phyloP scores from a whole-genome alignment of 1,284 basidiomycete species.

The Cutaneotrichosporon sp. region DNA sequence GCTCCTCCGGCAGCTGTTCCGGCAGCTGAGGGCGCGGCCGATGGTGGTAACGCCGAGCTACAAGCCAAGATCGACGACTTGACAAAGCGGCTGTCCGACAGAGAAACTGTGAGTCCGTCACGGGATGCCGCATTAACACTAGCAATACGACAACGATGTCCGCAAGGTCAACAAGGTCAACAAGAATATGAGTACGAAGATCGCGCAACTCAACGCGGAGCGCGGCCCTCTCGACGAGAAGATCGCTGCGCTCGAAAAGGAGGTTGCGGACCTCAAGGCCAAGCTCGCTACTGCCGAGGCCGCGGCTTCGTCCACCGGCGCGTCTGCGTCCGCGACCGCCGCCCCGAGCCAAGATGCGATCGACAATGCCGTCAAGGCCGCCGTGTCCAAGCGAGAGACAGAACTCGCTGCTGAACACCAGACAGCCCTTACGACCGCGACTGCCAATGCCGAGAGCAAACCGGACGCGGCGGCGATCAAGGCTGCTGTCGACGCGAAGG shows the following conservation, averaged over 20 bases:
- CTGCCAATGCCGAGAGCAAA: conserved; percentile 8
- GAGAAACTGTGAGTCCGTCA: conserved; percentile 6
- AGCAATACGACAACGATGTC: conserved; percentile 35
- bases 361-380: conserved; percentile 40
- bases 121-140: not conserved
- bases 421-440: conserved; percentile 18
- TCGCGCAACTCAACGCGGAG: conserved; percentile 18
- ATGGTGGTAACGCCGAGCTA: too few relatives aligned
- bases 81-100: conserved; percentile 19
- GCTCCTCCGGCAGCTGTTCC: not conserved
- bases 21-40: not conserved
- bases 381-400: conserved; percentile 36
- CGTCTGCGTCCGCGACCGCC: not conserved
- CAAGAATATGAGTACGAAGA: conserved; percentile 14
- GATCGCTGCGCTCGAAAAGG: conserved; percentile 24
- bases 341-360: conserved; percentile 20
- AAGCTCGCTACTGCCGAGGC: conserved; percentile 15
- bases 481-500: conserved; percentile 26
- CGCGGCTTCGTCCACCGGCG: not conserved
- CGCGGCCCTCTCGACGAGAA: conserved; percentile 17
- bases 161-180: conserved; percentile 37
- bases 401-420: conserved; percentile 33
- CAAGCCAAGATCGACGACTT: conserved; percentile 20
- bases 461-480: conserved; percentile 11
- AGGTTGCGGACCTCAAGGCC: conserved; percentile 27